phyloP scores from a whole-genome alignment of 305 asterid species.

The Ajuga reptans region DNA sequence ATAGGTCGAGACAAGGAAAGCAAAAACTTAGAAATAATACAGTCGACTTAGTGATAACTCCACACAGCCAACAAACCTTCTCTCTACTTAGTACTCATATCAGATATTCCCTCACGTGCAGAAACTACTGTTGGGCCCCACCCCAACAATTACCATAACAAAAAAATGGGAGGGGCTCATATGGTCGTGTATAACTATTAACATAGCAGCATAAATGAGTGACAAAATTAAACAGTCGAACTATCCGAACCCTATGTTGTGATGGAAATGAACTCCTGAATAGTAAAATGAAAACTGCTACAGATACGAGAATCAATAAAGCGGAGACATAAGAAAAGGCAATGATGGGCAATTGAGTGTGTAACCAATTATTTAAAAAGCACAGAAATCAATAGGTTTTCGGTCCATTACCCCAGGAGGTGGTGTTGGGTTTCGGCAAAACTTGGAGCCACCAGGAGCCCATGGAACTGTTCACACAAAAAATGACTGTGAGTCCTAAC shows the following conservation, averaged over 20 bases:
- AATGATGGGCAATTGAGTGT: background rate
- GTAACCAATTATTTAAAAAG: background rate
- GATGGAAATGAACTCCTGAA: background rate
- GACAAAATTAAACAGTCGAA: background rate
- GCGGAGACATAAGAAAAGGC: background rate
- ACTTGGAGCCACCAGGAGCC: conserved; percentile 99
- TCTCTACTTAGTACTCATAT: background rate
- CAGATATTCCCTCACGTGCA: background rate
- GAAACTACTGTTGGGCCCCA: too few species aligned
- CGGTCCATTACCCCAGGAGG: conserved; percentile 70
- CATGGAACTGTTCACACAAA: conserved; percentile 74
- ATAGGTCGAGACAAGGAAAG: background rate
- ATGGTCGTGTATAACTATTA: conserved; percentile 10
- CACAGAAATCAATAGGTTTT: background rate
- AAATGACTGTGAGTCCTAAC: conserved; percentile 13
- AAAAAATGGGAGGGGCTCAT: background rate
- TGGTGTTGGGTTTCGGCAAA: conserved; percentile 87
- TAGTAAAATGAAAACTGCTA: background rate
- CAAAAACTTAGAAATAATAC: background rate
- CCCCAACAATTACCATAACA: background rate
- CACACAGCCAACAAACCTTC: background rate
- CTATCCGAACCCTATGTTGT: background rate
- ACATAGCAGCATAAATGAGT: background rate
- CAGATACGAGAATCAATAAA: background rate
- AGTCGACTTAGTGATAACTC: background rate